Conservation (phyloP, 768 basidiomycete genomes). For the Pleurotus citrinopileatus region DNA sequence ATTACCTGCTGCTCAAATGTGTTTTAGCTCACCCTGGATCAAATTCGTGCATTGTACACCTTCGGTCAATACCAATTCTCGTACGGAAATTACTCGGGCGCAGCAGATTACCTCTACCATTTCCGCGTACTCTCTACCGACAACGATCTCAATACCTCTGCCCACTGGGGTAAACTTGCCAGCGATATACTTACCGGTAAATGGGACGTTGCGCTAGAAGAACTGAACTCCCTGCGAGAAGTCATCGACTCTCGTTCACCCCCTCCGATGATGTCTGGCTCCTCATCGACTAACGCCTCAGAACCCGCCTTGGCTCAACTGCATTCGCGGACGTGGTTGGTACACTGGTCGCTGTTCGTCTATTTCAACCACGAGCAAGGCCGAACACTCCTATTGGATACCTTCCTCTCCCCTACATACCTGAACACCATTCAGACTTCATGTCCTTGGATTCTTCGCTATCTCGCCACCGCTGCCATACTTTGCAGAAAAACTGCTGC, state of each 20-base stretch:
- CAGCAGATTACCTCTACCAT: conserved; percentile 97
- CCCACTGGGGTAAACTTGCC: conserved; percentile 98
- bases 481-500: conserved; percentile 79
- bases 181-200: conserved; percentile 93
- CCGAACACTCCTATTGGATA: conserved; percentile 89
- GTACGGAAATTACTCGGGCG: conserved; percentile 95
- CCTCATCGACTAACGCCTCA: conserved; percentile 32
- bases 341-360: conserved; percentile 97
- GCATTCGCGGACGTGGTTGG: conserved; percentile 93
- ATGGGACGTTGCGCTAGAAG: conserved; percentile 94
- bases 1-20: conserved; percentile 1
- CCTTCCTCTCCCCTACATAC: conserved; percentile 94
- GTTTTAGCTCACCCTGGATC: conserved; percentile 83
- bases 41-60: conserved; percentile 95
- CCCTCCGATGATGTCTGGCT: conserved; percentile 41
- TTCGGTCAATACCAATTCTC: conserved; percentile 99
- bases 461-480: conserved; percentile 90
- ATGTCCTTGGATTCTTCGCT: conserved; percentile 91
- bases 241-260: conserved; percentile 79
- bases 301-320: conserved; percentile 77
- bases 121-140: conserved; percentile 97
- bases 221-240: conserved; percentile 93
- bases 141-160: conserved; percentile 88
- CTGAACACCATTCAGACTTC: conserved; percentile 98
- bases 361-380: conserved; percentile 97